Evolutionary conservation across 352 stramenopile genomes (phyloP).

Genomic region (Phytophthora sansomeana): DNA sequence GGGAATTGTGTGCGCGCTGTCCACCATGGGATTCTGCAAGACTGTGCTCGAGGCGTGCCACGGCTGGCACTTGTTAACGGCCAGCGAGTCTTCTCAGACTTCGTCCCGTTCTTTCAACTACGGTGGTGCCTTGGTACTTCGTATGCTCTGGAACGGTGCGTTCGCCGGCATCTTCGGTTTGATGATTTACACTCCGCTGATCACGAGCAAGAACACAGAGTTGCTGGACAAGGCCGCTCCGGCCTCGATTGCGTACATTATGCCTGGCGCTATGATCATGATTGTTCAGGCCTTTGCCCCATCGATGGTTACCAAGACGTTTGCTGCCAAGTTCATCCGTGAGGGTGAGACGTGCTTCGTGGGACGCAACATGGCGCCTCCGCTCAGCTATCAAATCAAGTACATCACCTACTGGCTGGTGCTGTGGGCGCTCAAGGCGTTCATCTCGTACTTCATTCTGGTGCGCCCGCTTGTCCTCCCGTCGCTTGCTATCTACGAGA

Average conservation of each 20-base stretch:
- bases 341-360: conserved; percentile 75
- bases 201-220: conserved; percentile 41
- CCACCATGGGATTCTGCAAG: conserved; percentile 61
- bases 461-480: conserved; percentile 71
- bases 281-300: conserved; percentile 54
- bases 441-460: conserved; percentile 76
- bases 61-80: conserved; percentile 63
- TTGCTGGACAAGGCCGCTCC: conserved; percentile 51
- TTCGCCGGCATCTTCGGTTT: conserved; percentile 66
- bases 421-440: conserved; percentile 66
- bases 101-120: conserved; percentile 72
- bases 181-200: conserved; percentile 70
- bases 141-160: conserved; percentile 68
- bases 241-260: conserved; percentile 46
- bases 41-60: conserved; percentile 68
- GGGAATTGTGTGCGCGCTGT: conserved; percentile 56
- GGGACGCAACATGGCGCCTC: conserved; percentile 72
- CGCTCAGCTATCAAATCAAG: conserved; percentile 62
- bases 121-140: conserved; percentile 59
- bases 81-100: conserved; percentile 46
- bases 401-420: conserved; percentile 77
- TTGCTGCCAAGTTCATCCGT: conserved; percentile 74
- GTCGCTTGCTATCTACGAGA: conserved; percentile 76
- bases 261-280: conserved; percentile 54
- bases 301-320: conserved; percentile 56